These are phyloP conservation scores for Arachis hypogaea DNA, from an alignment of 306 rosid genomes.

Conservation along the genomic window DNA sequence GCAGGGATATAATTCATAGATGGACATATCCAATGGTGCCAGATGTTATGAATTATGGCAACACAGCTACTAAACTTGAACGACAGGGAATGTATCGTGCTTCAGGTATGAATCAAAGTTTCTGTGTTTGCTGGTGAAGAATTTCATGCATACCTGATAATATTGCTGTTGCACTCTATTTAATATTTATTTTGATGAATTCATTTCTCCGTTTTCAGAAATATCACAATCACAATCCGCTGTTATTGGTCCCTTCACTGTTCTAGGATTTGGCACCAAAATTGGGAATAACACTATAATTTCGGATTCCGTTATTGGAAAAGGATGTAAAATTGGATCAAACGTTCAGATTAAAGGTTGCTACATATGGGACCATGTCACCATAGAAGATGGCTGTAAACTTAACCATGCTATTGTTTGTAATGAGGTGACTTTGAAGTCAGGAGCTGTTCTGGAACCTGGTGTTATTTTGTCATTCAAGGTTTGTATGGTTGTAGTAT, in stretches of 20 bases:
- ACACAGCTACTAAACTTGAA: slow-evolving; percentile 69
- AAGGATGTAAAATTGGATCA: slow-evolving; percentile 86
- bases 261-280: slow-evolving; percentile 83
- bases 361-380: slow-evolving; percentile 83
- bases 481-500: slow-evolving; percentile 51
- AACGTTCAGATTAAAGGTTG: slow-evolving; percentile 84
- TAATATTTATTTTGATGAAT: slow-evolving; percentile 32
- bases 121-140: slow-evolving; percentile 4
- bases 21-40: slow-evolving; percentile 99
- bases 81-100: slow-evolving; percentile 94
- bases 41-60: slow-evolving; percentile 80
- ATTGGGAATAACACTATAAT: slow-evolving; percentile 70
- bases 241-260: slow-evolving; percentile 79
- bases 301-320: slow-evolving; percentile 81
- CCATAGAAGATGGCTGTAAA: slow-evolving; percentile 88
- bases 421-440: slow-evolving; percentile 80
- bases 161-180: slow-evolving; percentile 5
- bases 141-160: slow-evolving; percentile 15
- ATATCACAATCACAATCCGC: slow-evolving; percentile 82
- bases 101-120: slow-evolving; percentile 60
- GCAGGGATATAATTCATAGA: slow-evolving; percentile 96
- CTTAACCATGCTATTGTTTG: slow-evolving; percentile 86
- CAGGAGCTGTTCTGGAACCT: slow-evolving; percentile 83
- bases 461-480: slow-evolving; percentile 90
- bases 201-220: slow-evolving; percentile 55